Evolutionary conservation across 2,329 filamentous ascomycete species (phyloP).

Genomic region (Lizonia empirigonia): DNA sequence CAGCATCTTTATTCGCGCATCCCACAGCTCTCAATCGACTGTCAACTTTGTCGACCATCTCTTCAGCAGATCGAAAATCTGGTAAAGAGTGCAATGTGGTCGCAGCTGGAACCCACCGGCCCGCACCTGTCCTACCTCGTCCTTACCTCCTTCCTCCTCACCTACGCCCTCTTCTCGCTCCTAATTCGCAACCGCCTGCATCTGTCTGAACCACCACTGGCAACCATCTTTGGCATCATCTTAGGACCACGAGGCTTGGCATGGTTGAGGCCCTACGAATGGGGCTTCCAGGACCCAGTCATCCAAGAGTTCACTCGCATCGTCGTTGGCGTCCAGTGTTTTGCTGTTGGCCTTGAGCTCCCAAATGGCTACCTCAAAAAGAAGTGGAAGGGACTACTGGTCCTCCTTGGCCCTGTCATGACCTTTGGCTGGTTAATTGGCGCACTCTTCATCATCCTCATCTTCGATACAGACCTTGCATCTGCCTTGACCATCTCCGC

Average conservation of each 20-base stretch:
- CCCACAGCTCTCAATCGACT: no score
- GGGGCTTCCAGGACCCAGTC: slow-evolving; percentile 51
- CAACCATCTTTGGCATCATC: slow-evolving; percentile 53
- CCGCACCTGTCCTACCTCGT: slow-evolving; percentile 54
- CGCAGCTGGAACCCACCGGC: slow-evolving; percentile 54
- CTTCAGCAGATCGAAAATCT: no score
- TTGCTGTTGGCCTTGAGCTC: slow-evolving; percentile 47
- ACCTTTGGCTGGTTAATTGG: slow-evolving; percentile 56
- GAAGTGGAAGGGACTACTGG: slow-evolving; percentile 58
- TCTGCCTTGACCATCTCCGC: slow-evolving; percentile 60
- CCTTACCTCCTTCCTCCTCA: slow-evolving; percentile 53
- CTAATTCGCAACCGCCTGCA: slow-evolving; percentile 56
- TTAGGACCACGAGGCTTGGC: slow-evolving; percentile 51
- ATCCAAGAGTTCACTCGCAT: slow-evolving; percentile 52
- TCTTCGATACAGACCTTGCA: slow-evolving; percentile 54
- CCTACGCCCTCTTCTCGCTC: slow-evolving; percentile 54
- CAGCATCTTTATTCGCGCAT: no score
- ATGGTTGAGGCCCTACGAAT: slow-evolving; percentile 49
- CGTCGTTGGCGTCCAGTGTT: slow-evolving; percentile 54
- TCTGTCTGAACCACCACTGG: slow-evolving; percentile 56
- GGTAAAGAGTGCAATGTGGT: slow-evolving; percentile 46
- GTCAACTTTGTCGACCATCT: not conserved
- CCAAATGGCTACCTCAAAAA: slow-evolving; percentile 55
- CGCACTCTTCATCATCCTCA: slow-evolving; percentile 52
- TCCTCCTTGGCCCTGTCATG: slow-evolving; percentile 61